Evolutionary conservation across 441 rosid species (phyloP).

Genomic region (Mallotus japonicus): DNA sequence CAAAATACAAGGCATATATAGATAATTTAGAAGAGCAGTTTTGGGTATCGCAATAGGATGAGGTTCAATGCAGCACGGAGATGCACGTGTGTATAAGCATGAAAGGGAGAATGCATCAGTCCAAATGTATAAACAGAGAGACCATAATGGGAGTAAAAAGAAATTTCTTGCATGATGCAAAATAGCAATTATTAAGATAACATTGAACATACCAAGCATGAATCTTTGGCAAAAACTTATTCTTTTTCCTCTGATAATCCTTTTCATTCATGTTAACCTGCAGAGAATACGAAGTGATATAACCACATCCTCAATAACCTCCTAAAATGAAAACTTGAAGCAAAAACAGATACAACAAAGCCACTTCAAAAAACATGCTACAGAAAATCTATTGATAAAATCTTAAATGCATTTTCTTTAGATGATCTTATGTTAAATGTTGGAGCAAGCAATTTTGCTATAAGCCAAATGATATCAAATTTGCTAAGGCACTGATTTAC

Average conservation of each 20-base stretch:
- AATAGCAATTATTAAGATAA: background rate
- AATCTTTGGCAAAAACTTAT: conserved; percentile 96
- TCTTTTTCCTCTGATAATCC: conserved; percentile 97
- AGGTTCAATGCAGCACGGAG: background rate
- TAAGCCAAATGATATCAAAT: background rate
- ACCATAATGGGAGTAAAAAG: background rate
- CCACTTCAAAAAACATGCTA: no score
- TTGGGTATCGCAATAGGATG: background rate
- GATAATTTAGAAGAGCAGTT: background rate
- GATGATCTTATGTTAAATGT: no score
- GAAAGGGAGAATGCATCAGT: background rate
- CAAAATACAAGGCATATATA: background rate
- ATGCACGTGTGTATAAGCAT: background rate
- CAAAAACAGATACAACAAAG: no score
- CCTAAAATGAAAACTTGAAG: no score
- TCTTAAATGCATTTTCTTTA: no score
- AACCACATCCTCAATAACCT: no score
- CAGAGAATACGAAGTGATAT: background rate
- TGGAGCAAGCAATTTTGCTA: no score
- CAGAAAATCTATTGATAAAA: no score
- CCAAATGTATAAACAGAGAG: background rate
- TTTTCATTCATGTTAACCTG: conserved; percentile 97
- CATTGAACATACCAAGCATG: conserved; percentile 74
- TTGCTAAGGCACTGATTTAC: background rate
- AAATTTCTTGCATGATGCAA: background rate